Base-by-base conservation (phyloP, 2,329 filamentous ascomycete species). In the Periconia macrospinosa region DNA sequence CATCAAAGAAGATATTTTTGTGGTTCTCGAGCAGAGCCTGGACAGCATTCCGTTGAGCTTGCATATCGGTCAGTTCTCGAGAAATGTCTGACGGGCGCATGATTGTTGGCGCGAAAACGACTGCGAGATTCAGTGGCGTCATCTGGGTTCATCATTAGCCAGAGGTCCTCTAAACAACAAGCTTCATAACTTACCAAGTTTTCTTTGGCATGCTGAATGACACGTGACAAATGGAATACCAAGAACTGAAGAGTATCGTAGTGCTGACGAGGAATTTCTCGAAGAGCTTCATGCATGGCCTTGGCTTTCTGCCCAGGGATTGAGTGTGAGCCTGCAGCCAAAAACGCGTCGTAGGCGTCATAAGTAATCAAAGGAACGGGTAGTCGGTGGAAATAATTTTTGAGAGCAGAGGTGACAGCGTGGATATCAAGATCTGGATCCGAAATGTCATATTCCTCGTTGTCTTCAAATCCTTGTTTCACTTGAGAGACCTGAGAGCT, bases 31-130 rank as follows among this genome's bases (percentile, higher is more conserved):
- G 89, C 69, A 99, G 81, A 66, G 94, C 96, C 76, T 96, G 92
- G 61, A 97, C 88, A 6, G 91, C 91, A 59, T 89, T 83, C 65
- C 96, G 96, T 82, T 97, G 97, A 63, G 88, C 84, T 71, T 94
- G 90, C 81, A 96, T 96, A 71, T 99, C 94, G 30, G 88, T 93
- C 86, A 99, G 95, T 74, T 99, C 94, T 56, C 92, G 87, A 73
- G 96, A 91, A 56, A 97, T 84, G 67, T 88, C 93, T 69, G 87
- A 83, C 52, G 95, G 92, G 63, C 93, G 86, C 91, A 99, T 96
- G 64, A 99, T 95, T 1, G 94, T 99, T 8, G 94, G 94, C 9
- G 94, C 94, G 71, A 99, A 99, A 37, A 99, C 94, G 41, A 99
- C 94, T 3, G 94, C 92, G 56, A 97, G 78, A 70, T 99, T 99